These are phyloP conservation scores for Ulmus americana DNA, from an alignment of 331 rosid species.

Conservation along the genomic window DNA sequence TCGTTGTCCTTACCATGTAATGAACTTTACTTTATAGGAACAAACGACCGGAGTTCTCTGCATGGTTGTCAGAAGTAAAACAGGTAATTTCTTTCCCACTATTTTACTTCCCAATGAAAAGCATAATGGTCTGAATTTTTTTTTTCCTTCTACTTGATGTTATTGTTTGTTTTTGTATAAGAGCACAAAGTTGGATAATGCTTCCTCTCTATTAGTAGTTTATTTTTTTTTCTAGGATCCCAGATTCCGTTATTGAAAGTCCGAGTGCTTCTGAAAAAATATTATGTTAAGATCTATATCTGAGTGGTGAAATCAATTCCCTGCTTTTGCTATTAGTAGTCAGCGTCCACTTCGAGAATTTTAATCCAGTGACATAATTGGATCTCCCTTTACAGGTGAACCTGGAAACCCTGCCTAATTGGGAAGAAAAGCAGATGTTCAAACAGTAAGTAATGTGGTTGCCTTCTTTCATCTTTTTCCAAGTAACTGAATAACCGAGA, in stretches of 20 bases:
- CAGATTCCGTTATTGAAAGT: too few relatives aligned
- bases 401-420: slow-evolving; percentile 74
- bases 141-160: neutral
- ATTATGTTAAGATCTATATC: too few relatives aligned
- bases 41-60: slow-evolving; percentile 94
- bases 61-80: slow-evolving; percentile 90
- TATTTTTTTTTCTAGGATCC: too few relatives aligned
- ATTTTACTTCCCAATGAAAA: slow-evolving; percentile 11
- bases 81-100: slow-evolving; percentile 43
- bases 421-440: slow-evolving; percentile 98
- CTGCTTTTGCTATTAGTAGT: neutral
- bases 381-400: slow-evolving; percentile 52
- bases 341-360: neutral
- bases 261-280: too few relatives aligned
- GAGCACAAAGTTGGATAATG: too few relatives aligned
- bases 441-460: slow-evolving; percentile 53
- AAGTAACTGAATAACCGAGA: neutral
- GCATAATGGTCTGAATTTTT: neutral
- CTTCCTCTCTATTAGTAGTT: too few relatives aligned
- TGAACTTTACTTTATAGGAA: slow-evolving; percentile 47
- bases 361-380: slow-evolving; percentile 11
- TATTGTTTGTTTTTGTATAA: too few relatives aligned
- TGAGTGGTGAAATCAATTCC: neutral
- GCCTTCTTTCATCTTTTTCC: neutral
- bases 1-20: slow-evolving; percentile 8